Percentiles rank a stretch among this genome's conserved stretches.
Conservation (phyloP, 371 early-diverging fungal species). For the Mucor plumbeus region DNA sequence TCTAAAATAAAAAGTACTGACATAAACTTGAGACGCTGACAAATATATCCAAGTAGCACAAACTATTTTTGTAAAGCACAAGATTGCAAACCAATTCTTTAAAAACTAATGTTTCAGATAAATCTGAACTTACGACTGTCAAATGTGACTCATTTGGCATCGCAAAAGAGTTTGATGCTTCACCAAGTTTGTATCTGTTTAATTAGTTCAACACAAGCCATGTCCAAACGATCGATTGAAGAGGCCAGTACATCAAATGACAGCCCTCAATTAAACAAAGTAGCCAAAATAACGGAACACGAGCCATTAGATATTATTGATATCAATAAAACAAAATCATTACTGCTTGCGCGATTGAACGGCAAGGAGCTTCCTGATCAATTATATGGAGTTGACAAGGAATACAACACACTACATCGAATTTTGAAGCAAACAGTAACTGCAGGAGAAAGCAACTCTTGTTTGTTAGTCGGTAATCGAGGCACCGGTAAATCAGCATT, state of each 20-base stretch:
- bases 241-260: neutral
- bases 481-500: conserved; percentile 73
- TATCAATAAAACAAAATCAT: neutral
- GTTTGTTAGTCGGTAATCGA: conserved; percentile 74
- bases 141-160: too few relatives aligned
- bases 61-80: too few relatives aligned
- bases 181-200: too few relatives aligned
- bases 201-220: neutral
- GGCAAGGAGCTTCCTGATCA: conserved; percentile 23
- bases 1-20: too few relatives aligned
- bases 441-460: conserved; percentile 79
- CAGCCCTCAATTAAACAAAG: neutral
- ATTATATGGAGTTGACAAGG: conserved; percentile 64
- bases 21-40: too few relatives aligned
- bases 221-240: neutral
- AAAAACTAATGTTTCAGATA: too few relatives aligned
- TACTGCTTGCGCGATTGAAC: conserved; percentile 22
- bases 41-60: too few relatives aligned
- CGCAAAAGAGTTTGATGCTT: too few relatives aligned
- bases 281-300: neutral
- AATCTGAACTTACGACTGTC: too few relatives aligned
- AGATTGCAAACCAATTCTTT: too few relatives aligned
- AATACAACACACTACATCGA: conserved; percentile 60
- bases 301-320: neutral
- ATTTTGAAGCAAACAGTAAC: conserved; percentile 65